Evolutionary conservation across 345 rosid genomes (phyloP).

Genomic region (Ceriops decandra): DNA sequence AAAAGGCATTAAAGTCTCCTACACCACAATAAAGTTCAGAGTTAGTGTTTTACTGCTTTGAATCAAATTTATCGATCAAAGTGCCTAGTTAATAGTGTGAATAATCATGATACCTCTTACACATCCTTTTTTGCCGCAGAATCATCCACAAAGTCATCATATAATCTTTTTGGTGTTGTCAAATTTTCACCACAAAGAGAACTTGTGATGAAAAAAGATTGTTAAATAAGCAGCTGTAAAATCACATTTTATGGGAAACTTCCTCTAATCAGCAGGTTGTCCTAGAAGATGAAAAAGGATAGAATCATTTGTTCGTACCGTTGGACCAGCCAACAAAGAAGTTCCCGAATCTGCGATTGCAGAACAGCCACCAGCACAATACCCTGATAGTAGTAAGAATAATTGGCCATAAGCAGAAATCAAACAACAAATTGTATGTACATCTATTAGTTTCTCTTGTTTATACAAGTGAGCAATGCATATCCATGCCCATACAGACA

Average conservation of each 20-base stretch:
- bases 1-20: background rate
- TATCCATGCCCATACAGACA: no score
- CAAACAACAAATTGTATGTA: no score
- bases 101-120: no score
- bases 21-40: background rate
- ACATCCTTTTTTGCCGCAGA: background rate
- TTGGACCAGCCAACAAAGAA: conserved; percentile 34
- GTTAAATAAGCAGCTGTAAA: background rate
- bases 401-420: background rate
- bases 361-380: conserved; percentile 30
- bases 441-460: no score
- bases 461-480: no score
- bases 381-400: conserved; percentile 8
- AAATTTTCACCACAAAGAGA: background rate
- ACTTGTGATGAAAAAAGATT: background rate
- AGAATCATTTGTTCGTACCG: conserved; percentile 13
- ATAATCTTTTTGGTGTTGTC: background rate
- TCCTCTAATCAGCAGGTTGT: background rate
- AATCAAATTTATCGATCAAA: no score
- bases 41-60: no score
- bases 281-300: background rate
- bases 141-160: background rate
- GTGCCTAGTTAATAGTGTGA: no score
- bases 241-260: background rate
- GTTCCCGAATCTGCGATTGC: conserved; percentile 37